Evolutionary conservation across 2,329 filamentous ascomycete genomes (phyloP), one percentile per base, ranked within the genome.

Genomic region (Tolypocladium ophioglossoides): DNA sequence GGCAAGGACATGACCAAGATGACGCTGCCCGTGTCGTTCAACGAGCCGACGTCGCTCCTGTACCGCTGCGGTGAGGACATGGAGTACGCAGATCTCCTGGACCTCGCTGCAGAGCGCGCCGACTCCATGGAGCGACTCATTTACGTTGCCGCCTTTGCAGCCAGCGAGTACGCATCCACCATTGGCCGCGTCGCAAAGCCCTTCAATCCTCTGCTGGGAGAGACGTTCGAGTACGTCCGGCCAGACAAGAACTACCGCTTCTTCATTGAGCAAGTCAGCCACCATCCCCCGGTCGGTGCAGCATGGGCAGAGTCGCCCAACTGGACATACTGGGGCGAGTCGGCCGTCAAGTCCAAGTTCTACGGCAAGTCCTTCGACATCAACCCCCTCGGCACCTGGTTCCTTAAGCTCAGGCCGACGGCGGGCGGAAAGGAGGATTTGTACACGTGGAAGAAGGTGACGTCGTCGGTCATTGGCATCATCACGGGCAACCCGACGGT

Each of bases 1-100:
- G 94, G 94, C 59, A 97, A 99, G 70, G 94, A 99, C 67, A 97
- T 99, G 94, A 97, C 94, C 39, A 97, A 95, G 76, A 99, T 99
- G 92, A 97, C 94, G 0, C 75, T 99, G 22, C 94, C 94, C 0
- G 94, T 99, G 2, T 96, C 94, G 0, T 97, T 99, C 76, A 99
- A 99, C 72, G 94, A 99, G 70, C 94, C 94, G 0, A 99, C 94
- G 0, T 97, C 94, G 7, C 76, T 99, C 14, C 79, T 99, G 10
- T 94, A 97, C 70, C 89, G 94, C 67, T 92, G 95, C 46, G 90
- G 89, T 6, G 94, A 99, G 72, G 94, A 99, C 66, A 92, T 99
- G 89, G 94, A 99, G 71, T 99, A 99, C 66, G 88, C 89, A 0
- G 90, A 97, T 62, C 82, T 99, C 8, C 78, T 99, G 35, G 91